Evolutionary conservation across 139 green algal species (phyloP).

Genomic region (Coccomyxa sp.): DNA sequence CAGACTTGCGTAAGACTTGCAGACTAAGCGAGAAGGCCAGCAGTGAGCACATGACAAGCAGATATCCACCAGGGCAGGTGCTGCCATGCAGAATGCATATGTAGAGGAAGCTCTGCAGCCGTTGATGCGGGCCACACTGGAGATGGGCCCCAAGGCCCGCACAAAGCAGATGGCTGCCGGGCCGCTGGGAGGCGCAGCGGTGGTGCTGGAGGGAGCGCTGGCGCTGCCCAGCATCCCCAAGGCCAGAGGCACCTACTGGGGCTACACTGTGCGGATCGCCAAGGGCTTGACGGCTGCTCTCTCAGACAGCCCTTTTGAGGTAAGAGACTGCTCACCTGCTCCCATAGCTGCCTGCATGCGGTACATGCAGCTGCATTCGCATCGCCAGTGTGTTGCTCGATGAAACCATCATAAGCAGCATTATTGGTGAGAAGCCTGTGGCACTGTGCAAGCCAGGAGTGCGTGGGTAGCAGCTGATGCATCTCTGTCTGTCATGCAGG

Average conservation of each 20-base stretch:
- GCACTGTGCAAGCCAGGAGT: neutral
- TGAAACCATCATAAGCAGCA: neutral
- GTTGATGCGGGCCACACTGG: constrained; percentile 52
- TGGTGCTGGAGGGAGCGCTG: constrained; percentile 16
- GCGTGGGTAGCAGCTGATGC: neutral
- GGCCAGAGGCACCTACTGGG: constrained; percentile 77
- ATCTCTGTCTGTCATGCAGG: constrained; percentile 13
- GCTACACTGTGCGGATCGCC: constrained; percentile 77
- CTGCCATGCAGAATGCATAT: constrained; percentile 29
- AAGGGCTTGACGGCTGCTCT: constrained; percentile 53
- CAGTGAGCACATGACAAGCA: no score
- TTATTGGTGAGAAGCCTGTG: neutral
- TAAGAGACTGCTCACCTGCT: neutral
- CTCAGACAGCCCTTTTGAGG: constrained; percentile 41
- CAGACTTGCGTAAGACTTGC: no score
- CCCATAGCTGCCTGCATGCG: neutral
- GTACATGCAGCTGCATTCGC: neutral
- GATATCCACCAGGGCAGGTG: no score
- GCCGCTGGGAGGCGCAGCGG: neutral
- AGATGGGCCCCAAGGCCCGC: constrained; percentile 38
- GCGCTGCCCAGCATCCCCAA: constrained; percentile 50
- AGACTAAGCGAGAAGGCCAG: no score
- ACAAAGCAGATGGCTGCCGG: neutral
- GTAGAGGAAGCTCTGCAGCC: constrained; percentile 30
- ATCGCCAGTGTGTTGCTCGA: neutral